A percentile compares a stretch with the other conserved stretches of the same genome.
These are phyloP conservation scores for Diutina neorugosa DNA, from an alignment of 1,139 yeast species.

Conservation along the genomic window DNA sequence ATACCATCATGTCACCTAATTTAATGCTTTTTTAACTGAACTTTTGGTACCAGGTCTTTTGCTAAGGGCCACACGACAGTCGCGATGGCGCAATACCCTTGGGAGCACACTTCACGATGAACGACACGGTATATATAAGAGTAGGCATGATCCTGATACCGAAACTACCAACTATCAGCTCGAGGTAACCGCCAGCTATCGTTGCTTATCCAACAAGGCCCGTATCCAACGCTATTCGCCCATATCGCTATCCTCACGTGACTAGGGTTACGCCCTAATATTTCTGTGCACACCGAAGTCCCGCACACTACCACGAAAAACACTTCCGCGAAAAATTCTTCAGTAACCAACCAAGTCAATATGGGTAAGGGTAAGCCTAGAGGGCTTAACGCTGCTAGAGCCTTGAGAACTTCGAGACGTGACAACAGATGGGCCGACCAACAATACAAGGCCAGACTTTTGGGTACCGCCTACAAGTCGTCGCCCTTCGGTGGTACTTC, in stretches of 20 bases:
- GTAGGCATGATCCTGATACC: too few species aligned
- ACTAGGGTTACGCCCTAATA: neutral
- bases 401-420: slow-evolving; percentile 99
- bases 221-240: too few species aligned
- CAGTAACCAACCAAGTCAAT: slow-evolving; percentile 12
- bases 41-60: neutral
- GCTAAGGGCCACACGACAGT: neutral
- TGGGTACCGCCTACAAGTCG: slow-evolving; percentile 99
- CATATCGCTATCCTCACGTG: neutral
- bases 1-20: too few species aligned
- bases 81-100: neutral
- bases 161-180: too few species aligned
- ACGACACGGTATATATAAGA: too few species aligned
- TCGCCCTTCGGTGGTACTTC: slow-evolving; percentile 99
- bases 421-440: slow-evolving; percentile 99
- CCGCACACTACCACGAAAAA: neutral
- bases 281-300: neutral
- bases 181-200: too few species aligned
- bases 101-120: too few species aligned
- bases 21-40: too few species aligned
- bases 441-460: slow-evolving; percentile 95
- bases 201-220: too few species aligned
- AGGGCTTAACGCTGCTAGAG: slow-evolving; percentile 99
- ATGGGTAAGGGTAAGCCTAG: slow-evolving; percentile 95
- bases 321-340: neutral